phyloP scores from a whole-genome alignment of 2,329 filamentous ascomycete genomes.

The Kalmusia sp. region DNA sequence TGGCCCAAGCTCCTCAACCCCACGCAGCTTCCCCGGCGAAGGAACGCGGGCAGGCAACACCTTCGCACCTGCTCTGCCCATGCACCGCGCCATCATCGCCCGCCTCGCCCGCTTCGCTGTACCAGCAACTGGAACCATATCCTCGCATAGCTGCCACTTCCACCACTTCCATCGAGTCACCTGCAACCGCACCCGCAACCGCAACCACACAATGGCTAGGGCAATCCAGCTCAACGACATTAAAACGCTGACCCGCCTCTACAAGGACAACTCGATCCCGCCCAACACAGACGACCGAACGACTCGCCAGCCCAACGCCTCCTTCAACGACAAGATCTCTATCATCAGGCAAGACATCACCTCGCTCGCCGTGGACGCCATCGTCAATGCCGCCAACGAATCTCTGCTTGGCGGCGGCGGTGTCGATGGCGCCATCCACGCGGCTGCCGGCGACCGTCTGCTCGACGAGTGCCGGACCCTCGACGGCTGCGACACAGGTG shows the following conservation, averaged over 20 bases:
- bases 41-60: too few relatives aligned
- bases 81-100: too few relatives aligned
- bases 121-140: not conserved
- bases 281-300: constrained; percentile 22
- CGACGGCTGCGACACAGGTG: constrained; percentile 76
- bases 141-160: not conserved
- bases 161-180: not conserved
- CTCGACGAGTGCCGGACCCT: constrained; percentile 74
- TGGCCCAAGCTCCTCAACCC: constrained; percentile 5
- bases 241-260: constrained; percentile 70
- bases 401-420: constrained; percentile 86
- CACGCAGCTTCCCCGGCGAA: not conserved
- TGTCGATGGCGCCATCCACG: constrained; percentile 79
- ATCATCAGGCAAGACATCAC: constrained; percentile 83
- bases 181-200: not conserved
- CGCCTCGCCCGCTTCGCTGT: not conserved
- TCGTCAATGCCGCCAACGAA: constrained; percentile 91
- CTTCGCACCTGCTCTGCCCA: not conserved
- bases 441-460: constrained; percentile 75
- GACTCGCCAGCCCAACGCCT: constrained; percentile 23
- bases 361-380: constrained; percentile 75
- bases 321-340: constrained; percentile 71
- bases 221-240: constrained; percentile 60
- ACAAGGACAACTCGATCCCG: constrained; percentile 62
- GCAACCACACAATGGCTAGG: constrained; percentile 29